Evolutionary conservation across 2,329 filamentous ascomycete genomes (phyloP), one percentile per base, ranked within the genome.

Genomic region (Monilinia laxa): DNA sequence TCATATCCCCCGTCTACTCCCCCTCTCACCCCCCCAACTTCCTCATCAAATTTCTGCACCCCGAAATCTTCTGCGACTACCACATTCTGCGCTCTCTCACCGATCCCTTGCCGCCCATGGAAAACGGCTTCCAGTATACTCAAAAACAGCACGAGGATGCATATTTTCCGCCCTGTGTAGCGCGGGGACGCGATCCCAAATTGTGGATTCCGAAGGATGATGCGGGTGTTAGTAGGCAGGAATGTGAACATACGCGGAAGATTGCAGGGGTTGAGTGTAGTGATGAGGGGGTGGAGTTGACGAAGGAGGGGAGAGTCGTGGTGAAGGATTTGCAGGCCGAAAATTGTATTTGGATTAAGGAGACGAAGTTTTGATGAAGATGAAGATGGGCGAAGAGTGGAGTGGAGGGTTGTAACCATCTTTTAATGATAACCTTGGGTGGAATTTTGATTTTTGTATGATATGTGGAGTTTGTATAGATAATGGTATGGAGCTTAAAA

Each of bases 131-230:
- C 71, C 67, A 78, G 1, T 75, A 78, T 0, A 81, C 84, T 73
- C 75, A 79, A 10, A 80, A 83, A 73, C 76, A 80, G 14, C 38
- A 74, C 14, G 71, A 68, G 49, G 79, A 85, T 65, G 86, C 85
- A 1, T 89, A 86, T 76, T 82, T 80, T 74, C 81, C 87, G 70
- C 86, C 86, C 0, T 85, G 77, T 72, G 87, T 84, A 81, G 84
- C 76, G 79, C 84, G 78, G 70, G 78, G 72, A 72, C 80, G 75
- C 3, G 64, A 66, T 68, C 85, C 78, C 69, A 87, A 81, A 84
- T 83, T 83, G 68, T 89, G 81, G 86, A 84, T 83, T 63, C 86
- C 86, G n/a, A 80, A 80, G 63, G 86, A 89, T 72, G 76, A 78
- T 11, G 79, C 83, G 55, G 86, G 86, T 12, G 79, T 89, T 45